These are phyloP conservation scores for Hypoxylon sp. DNA, from an alignment of 2,329 filamentous ascomycete genomes.

Conservation along the genomic window DNA sequence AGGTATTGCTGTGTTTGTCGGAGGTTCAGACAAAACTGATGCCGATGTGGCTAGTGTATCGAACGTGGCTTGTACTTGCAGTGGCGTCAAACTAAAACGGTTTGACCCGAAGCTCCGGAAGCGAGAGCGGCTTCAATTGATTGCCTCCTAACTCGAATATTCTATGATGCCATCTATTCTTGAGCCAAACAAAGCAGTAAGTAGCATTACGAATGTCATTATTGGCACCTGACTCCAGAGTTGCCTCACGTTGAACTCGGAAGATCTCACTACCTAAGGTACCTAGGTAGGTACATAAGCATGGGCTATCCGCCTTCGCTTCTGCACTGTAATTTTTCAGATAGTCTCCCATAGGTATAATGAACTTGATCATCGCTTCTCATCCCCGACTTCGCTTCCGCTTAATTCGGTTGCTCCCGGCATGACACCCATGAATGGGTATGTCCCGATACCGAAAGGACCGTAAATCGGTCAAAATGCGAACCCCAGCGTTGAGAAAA, in stretches of 20 bases:
- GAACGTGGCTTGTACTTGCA: neutral
- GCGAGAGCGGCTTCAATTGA: constrained; percentile 10
- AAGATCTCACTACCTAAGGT: neutral
- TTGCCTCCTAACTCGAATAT: constrained; percentile 2
- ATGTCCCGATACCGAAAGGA: constrained; percentile 3
- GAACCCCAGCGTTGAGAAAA: constrained; percentile 25
- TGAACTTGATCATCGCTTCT: constrained; percentile 1
- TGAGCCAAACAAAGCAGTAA: neutral
- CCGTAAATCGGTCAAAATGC: constrained; percentile 26
- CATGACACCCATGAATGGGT: neutral
- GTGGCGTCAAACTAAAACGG: neutral
- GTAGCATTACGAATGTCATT: neutral
- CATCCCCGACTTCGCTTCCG: constrained; percentile 36
- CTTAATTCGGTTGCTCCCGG: neutral
- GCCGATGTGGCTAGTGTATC: constrained; percentile 37
- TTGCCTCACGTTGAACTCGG: neutral
- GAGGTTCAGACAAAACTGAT: constrained; percentile 6
- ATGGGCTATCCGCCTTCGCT: neutral
- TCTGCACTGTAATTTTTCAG: neutral
- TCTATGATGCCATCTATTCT: neutral
- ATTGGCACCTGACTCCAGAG: neutral
- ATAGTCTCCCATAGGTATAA: neutral
- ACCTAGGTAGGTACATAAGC: neutral
- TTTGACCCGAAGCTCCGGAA: neutral
- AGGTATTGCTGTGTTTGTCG: constrained; percentile 23